Base-by-base conservation (phyloP, 768 basidiomycete species). In the Rhizopogon vulgaris region DNA sequence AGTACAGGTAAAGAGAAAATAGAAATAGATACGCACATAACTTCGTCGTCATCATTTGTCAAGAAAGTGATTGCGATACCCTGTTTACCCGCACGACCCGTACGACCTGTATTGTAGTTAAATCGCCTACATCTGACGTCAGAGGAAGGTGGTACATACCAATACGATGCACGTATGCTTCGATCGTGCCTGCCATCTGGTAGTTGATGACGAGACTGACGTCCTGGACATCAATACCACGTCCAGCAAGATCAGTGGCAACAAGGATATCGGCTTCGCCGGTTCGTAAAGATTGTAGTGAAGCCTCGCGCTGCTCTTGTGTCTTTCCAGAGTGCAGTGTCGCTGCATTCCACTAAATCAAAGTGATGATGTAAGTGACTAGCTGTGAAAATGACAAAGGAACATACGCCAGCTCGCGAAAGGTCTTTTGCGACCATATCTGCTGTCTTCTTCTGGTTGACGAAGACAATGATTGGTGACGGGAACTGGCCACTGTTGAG, bases 361-460 rank as follows among this genome's bases (percentile, higher is more conserved):
- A 47, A 48, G 41, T n/a, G 54, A 52, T 15, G 27, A 24, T 0
- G 6, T 54, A 32, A 48, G 48, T 50, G 28, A 47, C 50, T 22
- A 32, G 22, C 15, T 25, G 14, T 34, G 18, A 34, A 22, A 17
- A 12, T 12, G 37, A 32, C 50, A 24, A 41, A n/a, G 45, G 38
- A 22, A 79, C 89, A 38, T 67, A 94, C 89, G 18, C 90, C 88
- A 38, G 85, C 91, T 48, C 93, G 88, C 45, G 85, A 84, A 2
- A 99, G 75, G 63, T 97, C 94, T 67, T 94, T 94, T 37, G 92
- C 87, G 32, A 99, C 92, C 85, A 94, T 91, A 66, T 99, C 96
- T 47, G 94, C 95, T 11, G 93, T 95, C 78, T 97, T 96, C 78
- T 99, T 99, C 71, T 98, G 94, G 68, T 98, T 98, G 75, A 97